Percentiles rank a stretch among this genome's conserved stretches.
These are phyloP conservation scores for sorghum (Sorghum bicolor) DNA, from an alignment of 176 grass and related monocot species.

Conservation along the genomic window Sorghum_bicolor_NCBIv3 NC_012870.2:76449501-76450000, in stretches of 20 bases:
- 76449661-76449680: not conserved
- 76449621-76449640: slow-evolving; percentile 1
- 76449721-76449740: no score
- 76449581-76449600: not conserved
- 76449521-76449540: not conserved
- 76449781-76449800: not conserved
- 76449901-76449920: not conserved
- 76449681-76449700: not conserved
- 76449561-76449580: not conserved
- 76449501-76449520: not conserved
- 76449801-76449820: no score
- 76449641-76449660: not conserved
- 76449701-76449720: not conserved
- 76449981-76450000: not conserved
- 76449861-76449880: not conserved
- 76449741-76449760: not conserved
- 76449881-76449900: not conserved
- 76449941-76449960: not conserved
- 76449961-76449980: not conserved
- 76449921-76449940: not conserved
- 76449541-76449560: not conserved
- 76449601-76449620: not conserved
- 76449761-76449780: not conserved
- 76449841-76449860: no score
- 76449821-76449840: not conserved